Conservation (phyloP, 331 rosid species). For the Pyrus hybrid region DNA sequence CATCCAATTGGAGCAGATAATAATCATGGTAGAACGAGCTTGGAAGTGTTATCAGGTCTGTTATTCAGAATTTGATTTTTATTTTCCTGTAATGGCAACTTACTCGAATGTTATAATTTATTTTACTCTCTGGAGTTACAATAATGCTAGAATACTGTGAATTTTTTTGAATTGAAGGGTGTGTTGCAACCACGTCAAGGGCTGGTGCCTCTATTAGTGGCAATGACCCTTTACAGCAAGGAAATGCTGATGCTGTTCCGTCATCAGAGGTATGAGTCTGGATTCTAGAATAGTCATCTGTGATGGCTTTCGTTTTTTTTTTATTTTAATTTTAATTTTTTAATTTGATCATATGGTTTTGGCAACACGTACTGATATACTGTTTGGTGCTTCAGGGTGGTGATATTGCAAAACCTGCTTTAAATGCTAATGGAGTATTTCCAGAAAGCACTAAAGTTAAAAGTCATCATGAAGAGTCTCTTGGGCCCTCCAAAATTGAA, state of each 20-base stretch:
- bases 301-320: constrained; percentile 7
- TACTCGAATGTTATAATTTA: background rate
- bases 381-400: constrained; percentile 47
- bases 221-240: constrained; percentile 31
- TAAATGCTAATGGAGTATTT: constrained; percentile 42
- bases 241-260: constrained; percentile 34
- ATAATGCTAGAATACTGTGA: constrained; percentile 2
- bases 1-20: constrained; percentile 40
- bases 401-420: constrained; percentile 28
- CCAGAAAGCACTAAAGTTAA: constrained; percentile 41
- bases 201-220: constrained; percentile 20
- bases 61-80: background rate
- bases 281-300: background rate
- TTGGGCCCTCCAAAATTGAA: constrained; percentile 61
- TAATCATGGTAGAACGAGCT: constrained; percentile 37
- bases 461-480: constrained; percentile 47
- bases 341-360: background rate
- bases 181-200: constrained; percentile 31
- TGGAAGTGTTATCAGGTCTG: constrained; percentile 67
- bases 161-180: constrained; percentile 36
- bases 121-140: background rate
- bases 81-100: background rate
- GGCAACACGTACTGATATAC: background rate
- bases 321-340: too few relatives aligned
- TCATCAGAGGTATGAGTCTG: constrained; percentile 49